phyloP scores from a whole-genome alignment of 176 grass and related monocot genomes.

The Puya raimondii region DNA sequence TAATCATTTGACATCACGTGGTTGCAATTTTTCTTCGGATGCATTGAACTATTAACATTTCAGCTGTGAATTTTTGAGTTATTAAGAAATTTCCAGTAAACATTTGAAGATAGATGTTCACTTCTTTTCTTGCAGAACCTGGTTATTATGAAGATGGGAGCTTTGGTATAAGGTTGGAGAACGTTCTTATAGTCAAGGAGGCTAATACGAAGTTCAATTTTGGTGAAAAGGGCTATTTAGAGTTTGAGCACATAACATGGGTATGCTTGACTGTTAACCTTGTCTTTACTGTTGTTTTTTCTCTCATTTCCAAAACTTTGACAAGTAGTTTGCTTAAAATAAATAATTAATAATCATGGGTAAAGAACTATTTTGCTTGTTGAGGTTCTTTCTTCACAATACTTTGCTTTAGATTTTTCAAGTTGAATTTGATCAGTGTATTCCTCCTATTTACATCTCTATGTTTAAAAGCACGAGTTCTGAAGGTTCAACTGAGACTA shows the following conservation, averaged over 20 bases:
- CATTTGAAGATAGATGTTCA: not conserved
- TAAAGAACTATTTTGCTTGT: not conserved
- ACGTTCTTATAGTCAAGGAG: conserved; percentile 88
- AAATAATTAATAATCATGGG: not conserved
- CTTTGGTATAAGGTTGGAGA: conserved; percentile 94
- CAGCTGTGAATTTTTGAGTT: not conserved
- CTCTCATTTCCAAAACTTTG: not conserved
- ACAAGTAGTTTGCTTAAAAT: not conserved
- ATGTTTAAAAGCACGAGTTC: too few relatives aligned
- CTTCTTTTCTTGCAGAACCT: conserved; percentile 51
- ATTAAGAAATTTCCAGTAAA: not conserved
- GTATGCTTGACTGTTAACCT: conserved; percentile 32
- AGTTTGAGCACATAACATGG: conserved; percentile 97
- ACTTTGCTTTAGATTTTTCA: too few relatives aligned
- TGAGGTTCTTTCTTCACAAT: too few relatives aligned
- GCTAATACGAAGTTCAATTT: conserved; percentile 79
- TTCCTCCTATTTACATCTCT: too few relatives aligned
- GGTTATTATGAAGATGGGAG: conserved; percentile 97
- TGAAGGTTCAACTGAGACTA: too few relatives aligned
- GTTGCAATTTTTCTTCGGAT: too few relatives aligned
- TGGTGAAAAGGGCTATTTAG: conserved; percentile 78
- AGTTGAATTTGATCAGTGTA: too few relatives aligned
- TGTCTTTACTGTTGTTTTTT: not conserved
- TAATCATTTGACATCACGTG: too few relatives aligned
- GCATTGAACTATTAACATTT: too few relatives aligned